Percentiles rank a stretch among this genome's conserved stretches.
Conservation (phyloP, 2,329 filamentous ascomycete genomes). For the Delphinella strobiligena region DNA sequence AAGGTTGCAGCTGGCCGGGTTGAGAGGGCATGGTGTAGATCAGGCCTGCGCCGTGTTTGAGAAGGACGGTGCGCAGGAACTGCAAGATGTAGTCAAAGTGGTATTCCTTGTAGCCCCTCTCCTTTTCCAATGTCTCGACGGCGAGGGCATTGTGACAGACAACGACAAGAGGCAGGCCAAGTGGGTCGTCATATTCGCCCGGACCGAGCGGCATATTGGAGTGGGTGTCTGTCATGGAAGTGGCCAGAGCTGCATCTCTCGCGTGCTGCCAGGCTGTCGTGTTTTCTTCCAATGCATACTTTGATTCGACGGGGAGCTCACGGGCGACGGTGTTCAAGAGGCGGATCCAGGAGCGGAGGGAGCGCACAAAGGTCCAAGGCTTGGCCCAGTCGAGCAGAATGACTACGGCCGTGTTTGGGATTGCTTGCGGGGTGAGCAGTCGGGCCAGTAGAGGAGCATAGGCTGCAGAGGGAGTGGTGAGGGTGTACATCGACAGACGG, state of each 20-base stretch:
- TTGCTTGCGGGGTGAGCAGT: constrained; percentile 69
- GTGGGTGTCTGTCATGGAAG: constrained; percentile 32
- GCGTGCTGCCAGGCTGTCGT: constrained; percentile 71
- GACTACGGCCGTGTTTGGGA: constrained; percentile 64
- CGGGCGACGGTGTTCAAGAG: constrained; percentile 66
- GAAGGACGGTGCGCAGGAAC: constrained; percentile 74
- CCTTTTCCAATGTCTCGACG: constrained; percentile 82
- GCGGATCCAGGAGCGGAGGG: constrained; percentile 80
- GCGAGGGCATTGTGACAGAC: constrained; percentile 95
- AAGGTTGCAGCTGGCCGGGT: constrained; percentile 62
- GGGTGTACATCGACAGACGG: constrained; percentile 76
- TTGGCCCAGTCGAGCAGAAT: constrained; percentile 93
- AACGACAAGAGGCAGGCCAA: constrained; percentile 78
- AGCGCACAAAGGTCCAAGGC: constrained; percentile 83
- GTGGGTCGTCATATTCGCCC: constrained; percentile 84
- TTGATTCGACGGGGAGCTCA: constrained; percentile 62
- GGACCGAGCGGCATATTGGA: constrained; percentile 67
- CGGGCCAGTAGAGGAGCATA: constrained; percentile 76
- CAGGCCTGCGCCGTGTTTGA: constrained; percentile 39
- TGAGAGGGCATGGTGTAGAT: constrained; percentile 55
- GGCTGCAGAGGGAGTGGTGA: constrained; percentile 71
- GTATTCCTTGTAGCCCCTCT: constrained; percentile 86
- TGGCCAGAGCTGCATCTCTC: constrained; percentile 42
- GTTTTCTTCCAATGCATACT: constrained; percentile 74
- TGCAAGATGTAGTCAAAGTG: constrained; percentile 94